Conservation (phyloP, 352 stramenopile genomes). For the Aphanomyces euteiches region DNA sequence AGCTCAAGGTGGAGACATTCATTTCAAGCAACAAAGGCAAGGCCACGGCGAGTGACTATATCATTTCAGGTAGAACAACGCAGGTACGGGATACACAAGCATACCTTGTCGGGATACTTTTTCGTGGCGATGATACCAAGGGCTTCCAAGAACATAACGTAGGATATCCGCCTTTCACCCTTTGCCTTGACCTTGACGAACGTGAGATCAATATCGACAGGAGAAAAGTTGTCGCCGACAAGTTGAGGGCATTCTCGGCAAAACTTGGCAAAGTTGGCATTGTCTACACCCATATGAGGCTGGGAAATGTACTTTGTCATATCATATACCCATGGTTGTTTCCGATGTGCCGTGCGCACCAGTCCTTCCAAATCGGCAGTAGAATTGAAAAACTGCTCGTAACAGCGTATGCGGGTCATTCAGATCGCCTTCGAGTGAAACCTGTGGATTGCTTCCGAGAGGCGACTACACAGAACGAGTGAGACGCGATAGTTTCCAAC, state of each 20-base stretch:
- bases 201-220: slow-evolving; percentile 81
- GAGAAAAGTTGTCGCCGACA: slow-evolving; percentile 53
- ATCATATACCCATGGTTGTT: slow-evolving; percentile 55
- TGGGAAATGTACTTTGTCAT: not conserved
- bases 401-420: slow-evolving; percentile 80
- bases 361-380: slow-evolving; percentile 74
- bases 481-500: too few relatives aligned
- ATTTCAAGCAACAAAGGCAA: slow-evolving; percentile 62
- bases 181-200: slow-evolving; percentile 87
- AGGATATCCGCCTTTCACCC: slow-evolving; percentile 73
- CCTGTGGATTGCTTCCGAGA: not conserved
- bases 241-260: slow-evolving; percentile 68
- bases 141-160: slow-evolving; percentile 79
- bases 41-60: slow-evolving; percentile 51
- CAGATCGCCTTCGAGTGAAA: slow-evolving; percentile 48
- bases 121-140: slow-evolving; percentile 71
- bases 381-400: slow-evolving; percentile 78
- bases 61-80: not conserved
- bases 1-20: slow-evolving; percentile 60
- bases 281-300: slow-evolving; percentile 41
- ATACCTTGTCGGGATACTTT: slow-evolving; percentile 4
- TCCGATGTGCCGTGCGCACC: slow-evolving; percentile 56
- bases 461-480: too few relatives aligned
- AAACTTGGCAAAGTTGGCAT: slow-evolving; percentile 80
- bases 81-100: not conserved